Percentiles rank a stretch among this genome's conserved stretches.
These are phyloP conservation scores for Sporothrix globosa DNA, from an alignment of 2,329 filamentous ascomycete species.

Conservation along the genomic window DNA sequence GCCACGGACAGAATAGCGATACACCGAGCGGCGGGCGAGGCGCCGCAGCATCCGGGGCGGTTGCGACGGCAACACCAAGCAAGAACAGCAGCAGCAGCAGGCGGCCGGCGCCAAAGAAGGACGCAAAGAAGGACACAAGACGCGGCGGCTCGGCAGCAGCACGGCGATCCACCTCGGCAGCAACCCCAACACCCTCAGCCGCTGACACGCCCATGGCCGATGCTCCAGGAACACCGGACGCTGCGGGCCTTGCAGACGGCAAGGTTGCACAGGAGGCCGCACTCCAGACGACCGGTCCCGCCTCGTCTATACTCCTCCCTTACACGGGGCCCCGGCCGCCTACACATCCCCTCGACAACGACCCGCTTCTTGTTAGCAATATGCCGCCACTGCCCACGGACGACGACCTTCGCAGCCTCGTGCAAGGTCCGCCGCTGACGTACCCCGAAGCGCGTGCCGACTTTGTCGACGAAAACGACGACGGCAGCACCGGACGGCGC, in stretches of 20 bases:
- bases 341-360: constrained; percentile 54
- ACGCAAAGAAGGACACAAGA: constrained; percentile 15
- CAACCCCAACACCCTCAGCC: constrained; percentile 24
- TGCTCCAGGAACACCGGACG: constrained; percentile 36
- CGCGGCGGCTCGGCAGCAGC: constrained; percentile 10
- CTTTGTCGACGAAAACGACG: constrained; percentile 9
- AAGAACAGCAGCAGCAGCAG: constrained; percentile 25
- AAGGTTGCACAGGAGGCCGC: constrained; percentile 2
- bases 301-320: constrained; percentile 44
- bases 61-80: neutral
- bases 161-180: constrained; percentile 19
- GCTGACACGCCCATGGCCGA: constrained; percentile 48
- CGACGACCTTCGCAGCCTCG: constrained; percentile 65
- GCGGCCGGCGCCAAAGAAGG: constrained; percentile 23
- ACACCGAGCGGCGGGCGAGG: constrained; percentile 27
- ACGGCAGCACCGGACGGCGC: neutral
- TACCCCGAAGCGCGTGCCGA: constrained; percentile 60
- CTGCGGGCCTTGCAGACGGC: neutral
- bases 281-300: constrained; percentile 28
- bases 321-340: constrained; percentile 43
- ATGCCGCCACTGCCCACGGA: constrained; percentile 62
- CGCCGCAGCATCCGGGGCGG: neutral
- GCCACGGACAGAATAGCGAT: neutral
- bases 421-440: constrained; percentile 66
- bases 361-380: constrained; percentile 61